Evolutionary conservation across 352 stramenopile species (phyloP).

Genomic region (Pythium sp.): DNA sequence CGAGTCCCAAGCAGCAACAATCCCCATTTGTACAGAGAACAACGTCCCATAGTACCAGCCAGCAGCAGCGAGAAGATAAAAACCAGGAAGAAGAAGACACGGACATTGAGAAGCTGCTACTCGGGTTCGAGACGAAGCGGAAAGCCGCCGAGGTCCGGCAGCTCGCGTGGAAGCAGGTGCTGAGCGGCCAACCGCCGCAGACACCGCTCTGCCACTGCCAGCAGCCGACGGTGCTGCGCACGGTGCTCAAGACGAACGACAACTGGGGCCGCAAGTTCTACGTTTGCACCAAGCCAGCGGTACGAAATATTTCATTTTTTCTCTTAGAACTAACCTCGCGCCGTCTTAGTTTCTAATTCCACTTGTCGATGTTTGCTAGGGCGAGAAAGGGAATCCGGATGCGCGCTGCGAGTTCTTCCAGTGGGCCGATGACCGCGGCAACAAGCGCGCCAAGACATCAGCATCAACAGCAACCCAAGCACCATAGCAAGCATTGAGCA

Average conservation of each 20-base stretch:
- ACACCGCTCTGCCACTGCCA: constrained; percentile 68
- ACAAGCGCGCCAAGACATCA: constrained; percentile 9
- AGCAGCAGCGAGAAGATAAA: neutral
- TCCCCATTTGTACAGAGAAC: neutral
- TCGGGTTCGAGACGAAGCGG: constrained; percentile 26
- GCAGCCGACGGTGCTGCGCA: constrained; percentile 67
- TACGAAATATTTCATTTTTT: constrained; percentile 16
- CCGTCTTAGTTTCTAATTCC: neutral
- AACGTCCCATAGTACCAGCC: neutral
- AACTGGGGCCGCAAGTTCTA: constrained; percentile 87
- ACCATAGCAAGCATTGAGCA: neutral
- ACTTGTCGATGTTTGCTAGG: constrained; percentile 27
- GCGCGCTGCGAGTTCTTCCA: constrained; percentile 86
- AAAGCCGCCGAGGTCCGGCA: constrained; percentile 28
- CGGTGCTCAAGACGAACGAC: constrained; percentile 74
- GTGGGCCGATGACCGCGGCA: constrained; percentile 52
- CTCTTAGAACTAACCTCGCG: neutral
- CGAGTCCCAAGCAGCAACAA: neutral
- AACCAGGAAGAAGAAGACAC: constrained; percentile 4
- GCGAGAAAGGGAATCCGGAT: constrained; percentile 73
- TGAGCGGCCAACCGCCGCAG: constrained; percentile 54
- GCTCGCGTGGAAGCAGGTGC: constrained; percentile 62
- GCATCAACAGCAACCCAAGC: neutral
- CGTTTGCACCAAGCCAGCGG: constrained; percentile 79
- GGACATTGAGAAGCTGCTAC: constrained; percentile 16